These are phyloP conservation scores for Biscogniauxia mediterranea DNA, from an alignment of 2,329 filamentous ascomycete genomes.

Conservation along the genomic window DNA sequence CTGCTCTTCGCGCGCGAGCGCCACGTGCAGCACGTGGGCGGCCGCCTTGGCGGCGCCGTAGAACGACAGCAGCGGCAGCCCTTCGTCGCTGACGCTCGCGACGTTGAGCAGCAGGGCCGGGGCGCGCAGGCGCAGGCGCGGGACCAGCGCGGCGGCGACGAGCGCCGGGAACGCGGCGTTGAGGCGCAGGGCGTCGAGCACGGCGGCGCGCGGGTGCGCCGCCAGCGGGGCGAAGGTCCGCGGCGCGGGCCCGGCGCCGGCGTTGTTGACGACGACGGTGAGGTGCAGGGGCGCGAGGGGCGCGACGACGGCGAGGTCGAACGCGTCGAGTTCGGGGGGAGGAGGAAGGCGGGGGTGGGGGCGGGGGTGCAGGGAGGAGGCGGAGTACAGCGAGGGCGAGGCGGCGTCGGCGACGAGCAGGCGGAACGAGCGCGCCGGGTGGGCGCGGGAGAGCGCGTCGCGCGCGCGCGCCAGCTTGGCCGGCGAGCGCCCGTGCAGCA, in stretches of 20 bases:
- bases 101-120: constrained; percentile 25
- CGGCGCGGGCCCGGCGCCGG: constrained; percentile 39
- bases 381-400: constrained; percentile 19
- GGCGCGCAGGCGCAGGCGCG: constrained; percentile 14
- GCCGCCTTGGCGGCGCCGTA: constrained; percentile 21
- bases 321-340: no score
- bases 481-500: constrained; percentile 51
- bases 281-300: constrained; percentile 36
- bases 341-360: constrained; percentile 2
- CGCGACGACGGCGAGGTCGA: constrained; percentile 10
- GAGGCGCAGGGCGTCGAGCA: constrained; percentile 40
- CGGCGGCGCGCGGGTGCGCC: constrained; percentile 31
- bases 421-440: constrained; percentile 38
- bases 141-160: constrained; percentile 19
- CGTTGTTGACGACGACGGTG: constrained; percentile 52
- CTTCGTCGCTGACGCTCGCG: constrained; percentile 18
- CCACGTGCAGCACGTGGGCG: constrained; percentile 14
- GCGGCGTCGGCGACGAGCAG: constrained; percentile 42
- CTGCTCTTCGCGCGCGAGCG: constrained; percentile 37
- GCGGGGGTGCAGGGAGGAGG: no score
- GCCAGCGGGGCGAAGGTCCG: constrained; percentile 34
- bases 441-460: constrained; percentile 34
- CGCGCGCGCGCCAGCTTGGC: constrained; percentile 41
- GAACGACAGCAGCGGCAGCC: constrained; percentile 21
- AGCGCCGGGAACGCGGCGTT: constrained; percentile 33